Conservation (phyloP, 495 filamentous ascomycete genomes). For the Aspergillus homomorphus region DNA sequence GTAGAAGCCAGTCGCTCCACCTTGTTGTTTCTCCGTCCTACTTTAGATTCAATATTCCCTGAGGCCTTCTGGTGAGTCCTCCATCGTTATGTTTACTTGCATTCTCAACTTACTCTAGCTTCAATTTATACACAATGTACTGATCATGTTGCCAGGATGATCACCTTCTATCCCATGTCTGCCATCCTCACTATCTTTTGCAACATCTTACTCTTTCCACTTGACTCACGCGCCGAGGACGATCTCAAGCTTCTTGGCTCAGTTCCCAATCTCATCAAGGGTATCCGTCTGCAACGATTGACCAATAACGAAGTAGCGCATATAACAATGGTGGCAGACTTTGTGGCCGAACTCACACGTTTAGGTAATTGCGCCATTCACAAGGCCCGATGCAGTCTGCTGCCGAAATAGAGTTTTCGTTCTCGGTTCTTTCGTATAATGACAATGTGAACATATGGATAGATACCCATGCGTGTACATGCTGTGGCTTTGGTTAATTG, state of each 20-base stretch:
- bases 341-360: not conserved
- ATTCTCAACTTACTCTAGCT: not conserved
- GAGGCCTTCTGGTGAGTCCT: not conserved
- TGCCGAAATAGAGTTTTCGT: not conserved
- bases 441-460: not conserved
- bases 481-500: not conserved
- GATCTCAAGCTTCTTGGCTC: not conserved
- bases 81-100: not conserved
- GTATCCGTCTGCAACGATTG: not conserved
- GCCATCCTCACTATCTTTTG: conserved; percentile 44
- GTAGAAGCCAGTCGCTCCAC: conserved; percentile 28
- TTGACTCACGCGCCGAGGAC: not conserved
- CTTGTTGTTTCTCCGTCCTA: not conserved
- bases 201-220: conserved; percentile 38
- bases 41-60: not conserved
- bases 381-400: not conserved
- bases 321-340: conserved; percentile 1
- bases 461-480: not conserved
- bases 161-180: conserved; percentile 48
- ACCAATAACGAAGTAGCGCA: not conserved
- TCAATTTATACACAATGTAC: not conserved
- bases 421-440: not conserved
- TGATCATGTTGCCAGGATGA: conserved; percentile 22
- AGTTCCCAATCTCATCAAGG: not conserved
- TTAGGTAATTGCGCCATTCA: not conserved